Percentiles rank a stretch among this genome's conserved stretches.
These are phyloP conservation scores for Aspergillus flavus DNA, from an alignment of 2,329 filamentous ascomycete genomes.

Conservation along the genomic window DNA sequence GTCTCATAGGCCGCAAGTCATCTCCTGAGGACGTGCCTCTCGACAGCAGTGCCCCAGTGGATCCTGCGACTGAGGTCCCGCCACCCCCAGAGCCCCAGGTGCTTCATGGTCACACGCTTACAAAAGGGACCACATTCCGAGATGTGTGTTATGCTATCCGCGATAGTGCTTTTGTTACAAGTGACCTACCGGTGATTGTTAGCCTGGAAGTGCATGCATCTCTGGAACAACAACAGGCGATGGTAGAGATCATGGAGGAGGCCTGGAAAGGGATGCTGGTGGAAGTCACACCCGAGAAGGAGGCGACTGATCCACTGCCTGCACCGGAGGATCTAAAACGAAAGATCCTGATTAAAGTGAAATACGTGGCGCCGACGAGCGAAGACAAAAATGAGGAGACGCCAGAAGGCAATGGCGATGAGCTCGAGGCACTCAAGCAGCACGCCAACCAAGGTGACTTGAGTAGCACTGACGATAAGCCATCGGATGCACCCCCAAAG, in stretches of 20 bases:
- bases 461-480: background rate
- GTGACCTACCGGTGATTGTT: slow-evolving; percentile 81
- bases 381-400: slow-evolving; percentile 30
- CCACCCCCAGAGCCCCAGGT: slow-evolving; percentile 72
- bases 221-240: slow-evolving; percentile 79
- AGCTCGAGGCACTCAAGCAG: slow-evolving; percentile 13
- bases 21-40: slow-evolving; percentile 4
- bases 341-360: slow-evolving; percentile 85
- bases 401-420: slow-evolving; percentile 17
- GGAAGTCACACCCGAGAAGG: slow-evolving; percentile 62
- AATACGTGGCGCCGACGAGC: slow-evolving; percentile 59
- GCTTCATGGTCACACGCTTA: slow-evolving; percentile 84
- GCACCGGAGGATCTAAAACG: slow-evolving; percentile 70
- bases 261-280: slow-evolving; percentile 79
- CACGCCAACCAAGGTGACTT: slow-evolving; percentile 4
- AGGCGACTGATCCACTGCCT: slow-evolving; percentile 59
- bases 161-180: slow-evolving; percentile 75
- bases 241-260: slow-evolving; percentile 92
- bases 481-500: slow-evolving; percentile 39
- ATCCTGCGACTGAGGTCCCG: slow-evolving; percentile 10
- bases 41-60: background rate
- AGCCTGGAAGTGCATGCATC: slow-evolving; percentile 90
- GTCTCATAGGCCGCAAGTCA: slow-evolving; percentile 25
- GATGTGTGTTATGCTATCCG: slow-evolving; percentile 80
- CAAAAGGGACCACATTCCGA: slow-evolving; percentile 81